Base-by-base conservation (phyloP, 176 grass and related monocot genomes). In the Carex kokanica region DNA sequence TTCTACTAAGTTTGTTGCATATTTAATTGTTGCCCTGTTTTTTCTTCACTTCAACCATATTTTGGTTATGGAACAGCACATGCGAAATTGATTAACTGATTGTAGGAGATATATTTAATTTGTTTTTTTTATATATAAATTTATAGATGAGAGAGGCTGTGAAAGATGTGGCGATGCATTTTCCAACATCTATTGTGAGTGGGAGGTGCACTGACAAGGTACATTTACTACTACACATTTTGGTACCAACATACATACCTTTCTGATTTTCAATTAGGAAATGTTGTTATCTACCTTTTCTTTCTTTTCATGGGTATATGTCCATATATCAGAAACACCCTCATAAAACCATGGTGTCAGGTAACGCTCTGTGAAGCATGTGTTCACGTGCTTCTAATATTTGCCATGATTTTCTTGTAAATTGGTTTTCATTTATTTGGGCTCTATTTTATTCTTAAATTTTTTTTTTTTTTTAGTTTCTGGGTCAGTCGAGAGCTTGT, bases 141-240 rank as follows among this genome's bases (percentile, higher is more conserved):
- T 56, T 78, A 6, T 83, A 97, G 94, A 97, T 97, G 94, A 84
- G 94, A 81, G 90, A 87, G 81, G 94, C 91, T 9, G 94, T 97
- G 82, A 92, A 88, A 61, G 90, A 92, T 64, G 84, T 94, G 5
- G 91, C 94, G 40, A 89, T 84, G 66, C 86, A 87, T 86, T 97
- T 97, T 78, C 91, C 91, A 49, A 97, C 94, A 38, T 92, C 94
- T 72, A 97, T 97, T 67, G 91, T 97, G 0, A 97, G 94, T 84
- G 94, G 94, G 3, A 89, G 94, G 74, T 92, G 91, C 88, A 89
- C 84, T 32, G 90, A 97, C 60, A 97, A 97, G 94, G 91, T 91
- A 85, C 84, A 64, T 82, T 61, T 18, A 51, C 25, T 17, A 13
- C 34, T 20, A 21, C 36, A 23, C 32, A 55, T 78, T 78, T 2